A percentile compares a stretch with the other conserved stretches of the same genome.
Conservation (phyloP, 139 green algal genomes). For the Trebouxia sp. region DNA sequence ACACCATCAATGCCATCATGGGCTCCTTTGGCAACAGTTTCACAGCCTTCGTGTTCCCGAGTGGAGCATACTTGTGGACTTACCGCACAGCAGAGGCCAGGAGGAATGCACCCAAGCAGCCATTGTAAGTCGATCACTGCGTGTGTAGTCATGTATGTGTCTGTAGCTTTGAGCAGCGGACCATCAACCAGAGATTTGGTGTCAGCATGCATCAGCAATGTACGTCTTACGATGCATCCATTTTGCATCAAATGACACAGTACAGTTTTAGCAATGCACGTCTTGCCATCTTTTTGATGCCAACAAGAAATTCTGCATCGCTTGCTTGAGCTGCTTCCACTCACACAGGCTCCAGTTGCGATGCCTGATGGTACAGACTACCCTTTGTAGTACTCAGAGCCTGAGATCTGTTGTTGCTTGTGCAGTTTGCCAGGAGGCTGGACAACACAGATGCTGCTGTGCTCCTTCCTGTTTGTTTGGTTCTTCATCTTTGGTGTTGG, state of each 20-base stretch:
- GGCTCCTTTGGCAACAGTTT: conserved; percentile 31
- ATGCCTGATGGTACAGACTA: background rate
- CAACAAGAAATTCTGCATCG: background rate
- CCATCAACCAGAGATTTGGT: background rate
- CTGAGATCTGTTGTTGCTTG: background rate
- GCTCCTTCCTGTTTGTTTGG: background rate
- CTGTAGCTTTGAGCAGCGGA: background rate
- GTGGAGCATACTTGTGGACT: conserved; percentile 20
- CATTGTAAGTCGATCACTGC: conserved; percentile 27
- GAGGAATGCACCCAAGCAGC: conserved; percentile 27
- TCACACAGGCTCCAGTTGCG: background rate
- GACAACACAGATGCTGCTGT: background rate
- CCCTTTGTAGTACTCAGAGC: background rate
- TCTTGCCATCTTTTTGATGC: background rate
- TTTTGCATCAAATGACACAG: background rate
- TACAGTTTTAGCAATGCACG: background rate
- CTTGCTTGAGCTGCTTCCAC: background rate
- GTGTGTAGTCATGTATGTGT: no score
- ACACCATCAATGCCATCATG: conserved; percentile 34
- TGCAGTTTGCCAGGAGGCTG: conserved; percentile 19
- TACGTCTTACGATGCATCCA: background rate
- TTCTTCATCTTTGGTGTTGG: conserved; percentile 6
- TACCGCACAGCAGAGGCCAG: conserved; percentile 12
- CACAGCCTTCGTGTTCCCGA: conserved; percentile 33
- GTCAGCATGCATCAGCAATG: background rate